Conservation (phyloP, 805 yeast genomes). For the Spathaspora passalidarum region DNA sequence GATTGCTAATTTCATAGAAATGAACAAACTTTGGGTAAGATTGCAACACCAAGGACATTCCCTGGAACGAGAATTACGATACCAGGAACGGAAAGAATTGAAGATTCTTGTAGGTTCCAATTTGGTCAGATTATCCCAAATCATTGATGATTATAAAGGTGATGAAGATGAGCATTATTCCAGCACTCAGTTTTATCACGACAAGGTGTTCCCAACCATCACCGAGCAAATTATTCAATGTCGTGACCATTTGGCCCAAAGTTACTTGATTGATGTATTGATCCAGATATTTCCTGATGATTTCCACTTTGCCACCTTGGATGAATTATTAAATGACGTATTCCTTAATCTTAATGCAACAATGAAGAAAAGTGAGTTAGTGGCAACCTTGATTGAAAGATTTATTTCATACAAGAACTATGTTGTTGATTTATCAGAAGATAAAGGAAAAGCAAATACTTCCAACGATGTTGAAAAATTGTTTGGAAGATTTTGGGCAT, state of each 20-base stretch:
- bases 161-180: slow-evolving; percentile 21
- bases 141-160: slow-evolving; percentile 65
- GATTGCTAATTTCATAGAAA: slow-evolving; percentile 85
- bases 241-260: slow-evolving; percentile 88
- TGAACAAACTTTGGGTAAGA: slow-evolving; percentile 98
- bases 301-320: slow-evolving; percentile 76
- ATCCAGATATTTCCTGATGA: slow-evolving; percentile 94
- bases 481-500: slow-evolving; percentile 66
- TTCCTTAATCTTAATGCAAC: slow-evolving; percentile 65
- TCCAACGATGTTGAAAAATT: slow-evolving; percentile 25
- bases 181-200: slow-evolving; percentile 32
- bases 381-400: slow-evolving; percentile 71
- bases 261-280: slow-evolving; percentile 83
- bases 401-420: slow-evolving; percentile 48
- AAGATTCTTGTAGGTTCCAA: slow-evolving; percentile 92
- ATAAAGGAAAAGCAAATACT: slow-evolving; percentile 9
- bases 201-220: slow-evolving; percentile 68
- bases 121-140: slow-evolving; percentile 81
- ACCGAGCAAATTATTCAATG: slow-evolving; percentile 92
- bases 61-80: slow-evolving; percentile 70
- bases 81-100: slow-evolving; percentile 79
- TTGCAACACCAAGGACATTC: slow-evolving; percentile 94
- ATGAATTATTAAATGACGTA: slow-evolving; percentile 56
- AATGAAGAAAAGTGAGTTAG: slow-evolving; percentile 63
- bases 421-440: slow-evolving; percentile 15